A percentile compares a stretch with the other conserved stretches of the same genome.
These are phyloP conservation scores for Lasiosphaeriaceae sp. DNA, from an alignment of 495 filamentous ascomycete genomes.

Conservation along the genomic window DNA sequence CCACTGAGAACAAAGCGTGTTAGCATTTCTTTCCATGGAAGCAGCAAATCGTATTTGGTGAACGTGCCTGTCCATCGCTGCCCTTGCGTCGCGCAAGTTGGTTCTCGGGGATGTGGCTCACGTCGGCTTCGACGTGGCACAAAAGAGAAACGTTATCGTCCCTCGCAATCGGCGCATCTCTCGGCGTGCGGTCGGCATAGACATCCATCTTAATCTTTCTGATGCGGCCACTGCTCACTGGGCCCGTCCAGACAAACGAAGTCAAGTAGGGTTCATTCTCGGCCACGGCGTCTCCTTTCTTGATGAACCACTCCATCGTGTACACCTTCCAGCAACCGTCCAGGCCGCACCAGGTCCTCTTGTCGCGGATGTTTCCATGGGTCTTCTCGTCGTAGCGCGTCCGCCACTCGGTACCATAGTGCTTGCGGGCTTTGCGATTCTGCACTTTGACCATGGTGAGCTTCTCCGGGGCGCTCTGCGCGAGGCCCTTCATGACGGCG, in stretches of 20 bases:
- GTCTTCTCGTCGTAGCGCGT: conserved; percentile 30
- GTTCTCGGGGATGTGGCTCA: conserved; percentile 29
- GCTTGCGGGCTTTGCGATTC: conserved; percentile 46
- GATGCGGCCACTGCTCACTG: conserved; percentile 22
- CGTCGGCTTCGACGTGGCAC: conserved; percentile 25
- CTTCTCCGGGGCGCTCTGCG: conserved; percentile 28
- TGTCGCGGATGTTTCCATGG: conserved; percentile 25
- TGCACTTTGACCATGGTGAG: conserved; percentile 37
- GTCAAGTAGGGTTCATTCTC: conserved; percentile 29
- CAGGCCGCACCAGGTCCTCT: conserved; percentile 18
- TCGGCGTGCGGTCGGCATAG: conserved; percentile 21
- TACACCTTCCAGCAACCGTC: conserved; percentile 23
- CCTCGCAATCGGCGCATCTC: conserved; percentile 18
- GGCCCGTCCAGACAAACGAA: conserved; percentile 16
- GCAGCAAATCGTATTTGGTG: neutral
- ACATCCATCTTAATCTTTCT: conserved; percentile 21
- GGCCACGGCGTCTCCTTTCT: conserved; percentile 23
- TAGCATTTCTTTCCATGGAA: neutral
- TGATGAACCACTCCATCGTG: conserved; percentile 33
- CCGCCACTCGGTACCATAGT: conserved; percentile 40
- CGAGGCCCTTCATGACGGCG: conserved; percentile 44
- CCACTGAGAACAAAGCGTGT: neutral
- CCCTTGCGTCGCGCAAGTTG: conserved; percentile 17
- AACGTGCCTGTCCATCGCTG: conserved; percentile 20
- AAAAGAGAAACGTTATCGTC: conserved; percentile 24